Evolutionary conservation across 106 monocot species (phyloP).

Genomic region (Hemerocallis citrina): DNA sequence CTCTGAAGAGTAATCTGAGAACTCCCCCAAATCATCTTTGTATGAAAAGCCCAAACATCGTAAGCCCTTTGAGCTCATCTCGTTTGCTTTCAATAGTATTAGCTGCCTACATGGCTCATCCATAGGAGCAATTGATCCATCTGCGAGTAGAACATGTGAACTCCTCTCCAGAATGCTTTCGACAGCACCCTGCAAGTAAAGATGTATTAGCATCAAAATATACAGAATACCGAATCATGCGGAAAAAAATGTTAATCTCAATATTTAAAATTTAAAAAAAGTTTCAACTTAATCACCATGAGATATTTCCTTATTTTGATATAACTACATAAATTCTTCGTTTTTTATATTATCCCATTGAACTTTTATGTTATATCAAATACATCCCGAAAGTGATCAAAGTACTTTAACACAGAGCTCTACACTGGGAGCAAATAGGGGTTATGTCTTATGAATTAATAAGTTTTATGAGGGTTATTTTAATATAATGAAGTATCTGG

Average conservation of each 20-base stretch:
- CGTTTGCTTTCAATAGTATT: conserved; percentile 37
- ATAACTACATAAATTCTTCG: too few species aligned
- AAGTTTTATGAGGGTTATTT: too few species aligned
- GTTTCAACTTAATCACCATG: too few species aligned
- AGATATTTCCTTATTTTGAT: too few species aligned
- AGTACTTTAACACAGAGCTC: too few species aligned
- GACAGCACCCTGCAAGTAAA: conserved; percentile 50
- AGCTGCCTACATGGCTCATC: conserved; percentile 35
- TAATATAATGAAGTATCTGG: too few species aligned
- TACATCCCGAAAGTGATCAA: too few species aligned
- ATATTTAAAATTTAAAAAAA: neutral
- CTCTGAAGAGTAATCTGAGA: conserved; percentile 45
- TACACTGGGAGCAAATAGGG: too few species aligned
- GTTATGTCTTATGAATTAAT: too few species aligned
- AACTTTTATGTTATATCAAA: too few species aligned
- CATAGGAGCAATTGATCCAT: conserved; percentile 48
- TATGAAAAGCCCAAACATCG: conserved; percentile 69
- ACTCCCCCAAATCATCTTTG: conserved; percentile 58
- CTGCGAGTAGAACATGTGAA: conserved; percentile 32
- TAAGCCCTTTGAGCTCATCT: conserved; percentile 73
- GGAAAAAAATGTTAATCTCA: neutral
- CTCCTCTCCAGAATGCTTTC: conserved; percentile 59
- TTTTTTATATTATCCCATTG: too few species aligned
- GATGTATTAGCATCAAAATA: neutral
- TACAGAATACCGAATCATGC: neutral